A percentile compares a stretch with the other conserved stretches of the same genome.
phyloP scores from a whole-genome alignment of 495 filamentous ascomycete species.

The Aspergillus indologenus region DNA sequence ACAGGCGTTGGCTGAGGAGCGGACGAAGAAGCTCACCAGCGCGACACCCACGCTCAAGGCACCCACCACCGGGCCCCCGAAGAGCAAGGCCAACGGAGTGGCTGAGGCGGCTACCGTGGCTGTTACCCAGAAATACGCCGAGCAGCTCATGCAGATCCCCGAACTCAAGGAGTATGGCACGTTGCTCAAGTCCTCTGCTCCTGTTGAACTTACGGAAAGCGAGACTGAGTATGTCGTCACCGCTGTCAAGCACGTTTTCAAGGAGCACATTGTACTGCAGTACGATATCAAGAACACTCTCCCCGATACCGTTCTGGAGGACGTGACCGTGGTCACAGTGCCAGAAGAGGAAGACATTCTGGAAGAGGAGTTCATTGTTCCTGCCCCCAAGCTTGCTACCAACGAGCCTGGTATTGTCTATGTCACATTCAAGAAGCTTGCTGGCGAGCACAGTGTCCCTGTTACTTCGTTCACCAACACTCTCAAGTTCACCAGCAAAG shows the following conservation, averaged over 20 bases:
- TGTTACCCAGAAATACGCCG: conserved; percentile 78
- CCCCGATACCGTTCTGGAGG: conserved; percentile 80
- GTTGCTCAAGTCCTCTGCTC: conserved; percentile 81
- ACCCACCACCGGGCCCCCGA: conserved; percentile 78
- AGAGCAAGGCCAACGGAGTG: conserved; percentile 61
- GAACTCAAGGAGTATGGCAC: conserved; percentile 85
- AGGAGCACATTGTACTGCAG: conserved; percentile 92
- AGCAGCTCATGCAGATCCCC: conserved; percentile 82
- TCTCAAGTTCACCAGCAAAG: conserved; percentile 95
- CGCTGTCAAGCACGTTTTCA: conserved; percentile 95
- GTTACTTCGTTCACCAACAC: conserved; percentile 83
- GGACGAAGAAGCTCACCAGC: conserved; percentile 90
- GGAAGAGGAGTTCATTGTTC: conserved; percentile 92
- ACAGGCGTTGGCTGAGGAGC: conserved; percentile 94
- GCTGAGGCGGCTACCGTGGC: conserved; percentile 75
- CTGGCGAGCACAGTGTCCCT: conserved; percentile 65
- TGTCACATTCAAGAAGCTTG: conserved; percentile 84
- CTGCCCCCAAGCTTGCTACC: conserved; percentile 72
- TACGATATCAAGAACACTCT: conserved; percentile 99
- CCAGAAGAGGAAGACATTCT: conserved; percentile 75
- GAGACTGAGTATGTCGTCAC: conserved; percentile 97
- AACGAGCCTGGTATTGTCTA: conserved; percentile 90
- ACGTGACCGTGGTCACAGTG: conserved; percentile 84
- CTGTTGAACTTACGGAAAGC: conserved; percentile 90
- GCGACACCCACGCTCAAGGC: conserved; percentile 94